Base-by-base conservation (phyloP, 148 eudicot genomes). In the Rhododendron ovatum region DNA sequence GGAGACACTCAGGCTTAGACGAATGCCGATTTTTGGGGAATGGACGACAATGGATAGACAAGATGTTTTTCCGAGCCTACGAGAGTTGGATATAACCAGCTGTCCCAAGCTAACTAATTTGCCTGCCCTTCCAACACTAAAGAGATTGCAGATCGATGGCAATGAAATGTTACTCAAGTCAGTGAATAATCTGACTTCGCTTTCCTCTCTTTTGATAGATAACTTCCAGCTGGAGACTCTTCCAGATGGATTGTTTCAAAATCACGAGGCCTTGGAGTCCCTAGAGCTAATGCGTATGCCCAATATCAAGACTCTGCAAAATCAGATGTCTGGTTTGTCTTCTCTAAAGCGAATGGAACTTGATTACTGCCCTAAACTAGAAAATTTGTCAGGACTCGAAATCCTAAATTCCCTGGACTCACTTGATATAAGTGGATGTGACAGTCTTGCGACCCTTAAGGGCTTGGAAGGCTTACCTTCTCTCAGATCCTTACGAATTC, bases 71-170 rank as follows among this genome's bases (percentile, higher is more conserved):
- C 53, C 81, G 45, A 9, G 81, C 53, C 51, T 78, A 78, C 33
- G 50, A 13, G 15, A 45, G 9, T 43, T 78, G 20, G 5, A 10
- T 7, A 24, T 45, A 22, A 0, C 2, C 0, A 13, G 14, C 24
- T 78, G 81, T 13, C 81, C 81, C 33, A 80, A 80, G 82, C 51
- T 80, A 20, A 80, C 17, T n/a, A 28, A n/a, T n/a, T 50, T 48
- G 14, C 82, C 61, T 3, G 15, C 26, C 2, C 82, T 80, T 45
- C 82, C 59, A 26, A 80, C 37, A 4, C 59, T 80, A 2, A 0
- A 80, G 82, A 48, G 20, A 50, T 24, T 80, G 51, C 1, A 1
- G 4, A 47, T 80, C 10, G 0, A 0, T 4, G 28, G 30, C 59
- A 26, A 26, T 48, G 57, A 48, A 43, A 48, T 48, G 82, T 30